Conservation (phyloP, 2,329 filamentous ascomycete species). For the Cordyceps tenuipes region DNA sequence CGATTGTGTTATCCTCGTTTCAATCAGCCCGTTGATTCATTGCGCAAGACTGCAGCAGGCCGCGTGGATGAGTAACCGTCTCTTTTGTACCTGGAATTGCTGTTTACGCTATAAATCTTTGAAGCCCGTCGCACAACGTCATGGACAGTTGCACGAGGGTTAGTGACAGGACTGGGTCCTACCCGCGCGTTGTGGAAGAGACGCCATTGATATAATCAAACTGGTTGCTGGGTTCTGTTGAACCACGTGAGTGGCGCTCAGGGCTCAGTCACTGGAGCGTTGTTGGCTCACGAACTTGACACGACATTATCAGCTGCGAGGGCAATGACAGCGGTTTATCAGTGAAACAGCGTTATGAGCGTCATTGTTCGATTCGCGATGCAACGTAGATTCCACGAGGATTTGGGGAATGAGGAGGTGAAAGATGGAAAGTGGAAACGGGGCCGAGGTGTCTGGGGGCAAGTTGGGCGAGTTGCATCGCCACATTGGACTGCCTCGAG, state of each 20-base stretch:
- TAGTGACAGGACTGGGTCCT: conserved; percentile 2
- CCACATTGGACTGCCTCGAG: conserved; percentile 2
- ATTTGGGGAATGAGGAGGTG: background rate
- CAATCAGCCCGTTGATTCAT: no score
- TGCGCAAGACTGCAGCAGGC: no score
- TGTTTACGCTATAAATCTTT: background rate
- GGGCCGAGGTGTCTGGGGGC: background rate
- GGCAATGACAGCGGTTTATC: background rate
- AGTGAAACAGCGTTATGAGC: background rate
- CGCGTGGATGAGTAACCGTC: background rate
- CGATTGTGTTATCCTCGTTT: background rate
- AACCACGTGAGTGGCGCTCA: conserved; percentile 10
- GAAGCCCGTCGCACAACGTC: background rate
- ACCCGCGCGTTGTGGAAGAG: background rate
- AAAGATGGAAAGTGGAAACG: background rate
- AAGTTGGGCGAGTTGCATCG: background rate
- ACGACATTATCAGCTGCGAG: conserved; percentile 3
- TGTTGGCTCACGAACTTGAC: background rate
- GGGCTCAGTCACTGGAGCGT: conserved; percentile 7
- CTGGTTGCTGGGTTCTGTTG: background rate
- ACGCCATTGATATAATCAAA: background rate
- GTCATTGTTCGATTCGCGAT: background rate
- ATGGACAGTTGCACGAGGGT: background rate
- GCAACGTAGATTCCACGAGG: background rate
- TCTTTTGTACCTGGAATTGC: background rate